Evolutionary conservation across 2,329 filamentous ascomycete species (phyloP).

Genomic region (Conoideocrella luteorostrata): DNA sequence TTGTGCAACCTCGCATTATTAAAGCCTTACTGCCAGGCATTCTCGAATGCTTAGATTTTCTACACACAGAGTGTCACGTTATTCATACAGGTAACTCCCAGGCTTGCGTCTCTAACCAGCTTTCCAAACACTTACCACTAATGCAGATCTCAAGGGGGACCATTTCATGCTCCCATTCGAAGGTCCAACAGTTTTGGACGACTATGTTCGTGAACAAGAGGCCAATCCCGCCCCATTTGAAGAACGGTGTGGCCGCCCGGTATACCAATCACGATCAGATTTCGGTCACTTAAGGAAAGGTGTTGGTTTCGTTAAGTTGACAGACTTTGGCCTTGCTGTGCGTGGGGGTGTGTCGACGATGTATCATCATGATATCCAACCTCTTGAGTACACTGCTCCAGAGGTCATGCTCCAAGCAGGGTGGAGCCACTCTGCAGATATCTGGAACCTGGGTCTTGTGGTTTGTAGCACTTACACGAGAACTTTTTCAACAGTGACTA

Average conservation of each 20-base stretch:
- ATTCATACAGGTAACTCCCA: slow-evolving; percentile 32
- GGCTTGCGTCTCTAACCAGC: not conserved
- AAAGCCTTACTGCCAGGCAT: slow-evolving; percentile 25
- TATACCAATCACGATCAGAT: slow-evolving; percentile 17
- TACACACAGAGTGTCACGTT: slow-evolving; percentile 31
- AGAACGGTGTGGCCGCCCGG: slow-evolving; percentile 15
- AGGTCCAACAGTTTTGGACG: slow-evolving; percentile 14
- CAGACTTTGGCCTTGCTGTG: slow-evolving; percentile 22
- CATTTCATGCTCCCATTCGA: slow-evolving; percentile 22
- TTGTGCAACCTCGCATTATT: slow-evolving; percentile 16
- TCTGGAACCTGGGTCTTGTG: slow-evolving; percentile 24
- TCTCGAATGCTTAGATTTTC: slow-evolving; percentile 31
- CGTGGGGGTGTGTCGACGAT: slow-evolving; percentile 14
- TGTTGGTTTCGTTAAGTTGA: slow-evolving; percentile 20
- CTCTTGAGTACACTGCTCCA: slow-evolving; percentile 22
- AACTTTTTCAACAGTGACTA: slow-evolving; percentile 1
- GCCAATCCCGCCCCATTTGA: slow-evolving; percentile 18
- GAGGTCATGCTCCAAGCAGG: slow-evolving; percentile 23
- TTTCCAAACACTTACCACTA: slow-evolving; percentile 7
- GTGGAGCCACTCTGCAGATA: slow-evolving; percentile 26
- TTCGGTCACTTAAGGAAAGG: slow-evolving; percentile 18
- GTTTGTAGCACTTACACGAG: slow-evolving; percentile 11
- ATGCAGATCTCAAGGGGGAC: slow-evolving; percentile 18
- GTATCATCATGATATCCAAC: slow-evolving; percentile 21
- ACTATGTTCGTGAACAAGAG: slow-evolving; percentile 17